Conservation (phyloP, 495 filamentous ascomycete genomes). For the Annulohypoxylon nitens region DNA sequence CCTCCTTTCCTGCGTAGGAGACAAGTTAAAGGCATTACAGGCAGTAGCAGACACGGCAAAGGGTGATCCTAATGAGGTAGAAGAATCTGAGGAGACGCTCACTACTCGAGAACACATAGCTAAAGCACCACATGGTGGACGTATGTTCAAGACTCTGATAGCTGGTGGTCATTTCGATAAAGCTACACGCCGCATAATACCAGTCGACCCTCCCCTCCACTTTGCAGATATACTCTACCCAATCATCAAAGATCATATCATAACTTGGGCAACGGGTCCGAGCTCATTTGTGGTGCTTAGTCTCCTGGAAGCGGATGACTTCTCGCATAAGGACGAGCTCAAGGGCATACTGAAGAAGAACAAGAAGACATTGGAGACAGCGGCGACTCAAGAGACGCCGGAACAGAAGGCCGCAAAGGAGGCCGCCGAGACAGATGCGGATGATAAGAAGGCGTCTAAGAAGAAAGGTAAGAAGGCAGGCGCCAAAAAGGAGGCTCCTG, state of each 20-base stretch:
- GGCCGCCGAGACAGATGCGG: slow-evolving; percentile 49
- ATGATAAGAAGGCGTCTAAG: slow-evolving; percentile 52
- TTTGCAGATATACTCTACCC: slow-evolving; percentile 85
- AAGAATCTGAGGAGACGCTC: slow-evolving; percentile 54
- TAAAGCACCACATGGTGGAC: slow-evolving; percentile 74
- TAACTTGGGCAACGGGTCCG: slow-evolving; percentile 87
- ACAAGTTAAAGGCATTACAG: slow-evolving; percentile 75
- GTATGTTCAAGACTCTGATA: slow-evolving; percentile 90
- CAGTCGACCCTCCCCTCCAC: slow-evolving; percentile 78
- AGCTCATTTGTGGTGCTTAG: slow-evolving; percentile 86
- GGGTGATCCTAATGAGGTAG: slow-evolving; percentile 67
- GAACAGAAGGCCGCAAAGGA: slow-evolving; percentile 55
- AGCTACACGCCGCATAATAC: slow-evolving; percentile 72
- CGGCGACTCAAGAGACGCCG: slow-evolving; percentile 59
- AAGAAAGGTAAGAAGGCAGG: slow-evolving; percentile 54
- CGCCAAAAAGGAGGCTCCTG: slow-evolving; percentile 48
- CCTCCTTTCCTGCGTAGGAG: slow-evolving; percentile 78
- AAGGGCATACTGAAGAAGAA: slow-evolving; percentile 72
- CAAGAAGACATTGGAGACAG: slow-evolving; percentile 64
- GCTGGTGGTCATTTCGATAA: slow-evolving; percentile 86
- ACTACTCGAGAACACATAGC: slow-evolving; percentile 64
- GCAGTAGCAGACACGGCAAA: slow-evolving; percentile 78
- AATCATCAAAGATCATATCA: slow-evolving; percentile 76
- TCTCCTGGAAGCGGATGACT: slow-evolving; percentile 83
- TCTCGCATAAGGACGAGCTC: slow-evolving; percentile 74